Conservation (phyloP, 495 filamentous ascomycete species). For the Aspergillus biplanus region DNA sequence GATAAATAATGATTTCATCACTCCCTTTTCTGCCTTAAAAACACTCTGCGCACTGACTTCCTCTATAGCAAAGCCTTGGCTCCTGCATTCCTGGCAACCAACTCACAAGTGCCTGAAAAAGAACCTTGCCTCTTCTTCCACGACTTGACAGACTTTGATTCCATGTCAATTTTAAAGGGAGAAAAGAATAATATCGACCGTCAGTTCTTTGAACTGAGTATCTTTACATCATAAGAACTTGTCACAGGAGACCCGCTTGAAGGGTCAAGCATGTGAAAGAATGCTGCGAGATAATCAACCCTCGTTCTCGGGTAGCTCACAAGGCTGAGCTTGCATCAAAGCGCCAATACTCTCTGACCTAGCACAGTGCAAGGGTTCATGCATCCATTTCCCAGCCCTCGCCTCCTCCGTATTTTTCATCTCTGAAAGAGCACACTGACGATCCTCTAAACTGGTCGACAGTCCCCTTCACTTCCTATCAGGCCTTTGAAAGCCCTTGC, state of each 20-base stretch:
- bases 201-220: background rate
- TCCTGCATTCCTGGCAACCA: background rate
- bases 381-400: too few species aligned
- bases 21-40: background rate
- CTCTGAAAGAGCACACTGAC: too few species aligned
- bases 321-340: background rate
- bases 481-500: too few species aligned
- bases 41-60: background rate
- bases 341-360: background rate
- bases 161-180: background rate
- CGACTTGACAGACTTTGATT: background rate
- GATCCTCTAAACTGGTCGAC: too few species aligned
- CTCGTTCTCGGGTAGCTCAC: background rate
- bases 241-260: background rate
- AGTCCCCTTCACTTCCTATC: too few species aligned
- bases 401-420: too few species aligned
- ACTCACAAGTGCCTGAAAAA: background rate
- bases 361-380: too few species aligned
- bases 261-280: background rate
- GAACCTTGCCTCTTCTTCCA: too few species aligned
- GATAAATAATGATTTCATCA: background rate
- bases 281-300: conserved; percentile 3
- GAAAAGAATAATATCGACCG: too few species aligned
- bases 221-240: conserved; percentile 2
- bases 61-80: background rate